Percentiles rank a stretch among this genome's conserved stretches.
Evolutionary conservation across 108 stramenopile genomes (phyloP).

Genomic region (Cyclostephanos tholiformis): DNA sequence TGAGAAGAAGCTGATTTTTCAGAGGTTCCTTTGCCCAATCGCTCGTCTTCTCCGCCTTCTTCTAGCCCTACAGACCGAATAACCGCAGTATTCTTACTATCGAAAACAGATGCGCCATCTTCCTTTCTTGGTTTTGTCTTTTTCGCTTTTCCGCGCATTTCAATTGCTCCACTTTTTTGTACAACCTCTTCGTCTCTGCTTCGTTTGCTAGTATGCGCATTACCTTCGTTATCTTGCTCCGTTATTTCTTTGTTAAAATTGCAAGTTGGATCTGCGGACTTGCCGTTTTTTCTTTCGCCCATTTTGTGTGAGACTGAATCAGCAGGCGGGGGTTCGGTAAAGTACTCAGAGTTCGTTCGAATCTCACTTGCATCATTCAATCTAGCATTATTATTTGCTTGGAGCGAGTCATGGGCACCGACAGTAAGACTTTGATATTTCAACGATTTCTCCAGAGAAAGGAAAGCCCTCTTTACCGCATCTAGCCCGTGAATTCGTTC

Average conservation of each 20-base stretch:
- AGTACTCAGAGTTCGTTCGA: background rate
- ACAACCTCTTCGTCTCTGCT: background rate
- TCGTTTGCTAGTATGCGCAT: background rate
- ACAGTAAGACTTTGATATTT: background rate
- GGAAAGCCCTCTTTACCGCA: conserved; percentile 3
- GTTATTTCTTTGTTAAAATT: background rate
- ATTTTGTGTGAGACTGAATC: background rate
- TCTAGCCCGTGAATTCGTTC: background rate
- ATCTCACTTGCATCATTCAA: background rate
- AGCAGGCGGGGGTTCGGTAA: background rate
- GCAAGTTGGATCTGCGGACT: background rate
- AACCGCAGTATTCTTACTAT: background rate
- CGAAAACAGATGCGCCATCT: background rate
- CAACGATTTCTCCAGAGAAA: background rate
- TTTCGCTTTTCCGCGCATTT: background rate
- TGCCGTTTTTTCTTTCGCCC: background rate
- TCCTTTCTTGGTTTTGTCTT: background rate
- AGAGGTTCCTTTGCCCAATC: background rate
- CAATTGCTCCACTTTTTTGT: background rate
- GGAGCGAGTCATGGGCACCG: background rate
- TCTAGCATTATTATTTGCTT: background rate
- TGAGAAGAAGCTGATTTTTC: background rate
- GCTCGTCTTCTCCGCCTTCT: background rate
- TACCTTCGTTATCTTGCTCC: background rate
- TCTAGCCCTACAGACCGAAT: background rate